These are phyloP conservation scores for Deuterostichococcus epilithicus DNA, from an alignment of 139 green algal species.

Conservation along the genomic window DNA sequence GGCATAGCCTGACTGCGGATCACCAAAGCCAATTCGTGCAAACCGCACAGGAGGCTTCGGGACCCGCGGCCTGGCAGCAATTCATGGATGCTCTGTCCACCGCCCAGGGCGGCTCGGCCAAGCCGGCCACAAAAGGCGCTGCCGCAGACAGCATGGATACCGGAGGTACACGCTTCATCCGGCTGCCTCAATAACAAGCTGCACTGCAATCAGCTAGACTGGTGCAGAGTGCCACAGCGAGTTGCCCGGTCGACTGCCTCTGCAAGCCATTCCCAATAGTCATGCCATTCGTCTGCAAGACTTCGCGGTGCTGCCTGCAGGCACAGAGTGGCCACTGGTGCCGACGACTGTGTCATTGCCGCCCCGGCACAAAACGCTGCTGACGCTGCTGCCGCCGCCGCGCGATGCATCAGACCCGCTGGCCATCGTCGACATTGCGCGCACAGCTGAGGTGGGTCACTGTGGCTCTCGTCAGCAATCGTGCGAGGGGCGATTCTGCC, in stretches of 20 bases:
- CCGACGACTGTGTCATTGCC: conserved; percentile 37
- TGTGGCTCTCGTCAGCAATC: neutral
- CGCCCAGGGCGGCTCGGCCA: neutral
- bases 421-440: conserved; percentile 54
- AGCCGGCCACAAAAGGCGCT: neutral
- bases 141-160: neutral
- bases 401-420: conserved; percentile 51
- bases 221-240: conserved; percentile 1
- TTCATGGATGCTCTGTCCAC: neutral
- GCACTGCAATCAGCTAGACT: neutral
- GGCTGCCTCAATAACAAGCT: neutral
- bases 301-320: neutral
- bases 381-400: conserved; percentile 69
- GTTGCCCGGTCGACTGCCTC: too few species aligned
- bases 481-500: neutral
- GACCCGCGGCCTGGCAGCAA: neutral
- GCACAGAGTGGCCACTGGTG: neutral
- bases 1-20: neutral
- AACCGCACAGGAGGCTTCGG: neutral
- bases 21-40: neutral
- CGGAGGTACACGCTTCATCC: neutral
- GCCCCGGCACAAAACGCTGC: conserved; percentile 27
- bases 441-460: conserved; percentile 31
- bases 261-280: too few species aligned
- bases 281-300: neutral